Evolutionary conservation across 2,329 filamentous ascomycete species (phyloP).

Genomic region (Alternaria rosae): DNA sequence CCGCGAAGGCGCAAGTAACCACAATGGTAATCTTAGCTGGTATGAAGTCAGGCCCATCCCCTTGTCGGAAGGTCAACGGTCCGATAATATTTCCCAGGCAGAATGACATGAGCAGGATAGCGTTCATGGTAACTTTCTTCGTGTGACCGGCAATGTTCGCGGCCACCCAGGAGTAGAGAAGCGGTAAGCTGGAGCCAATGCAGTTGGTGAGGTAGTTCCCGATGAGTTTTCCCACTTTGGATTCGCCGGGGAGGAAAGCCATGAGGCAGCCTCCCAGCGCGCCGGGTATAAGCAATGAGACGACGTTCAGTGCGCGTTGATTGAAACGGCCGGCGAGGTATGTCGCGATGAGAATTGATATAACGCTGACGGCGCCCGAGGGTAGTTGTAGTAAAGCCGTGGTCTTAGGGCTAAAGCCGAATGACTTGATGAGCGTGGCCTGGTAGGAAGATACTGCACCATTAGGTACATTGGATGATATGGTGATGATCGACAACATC

Average conservation of each 20-base stretch:
- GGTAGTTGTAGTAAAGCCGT: constrained; percentile 42
- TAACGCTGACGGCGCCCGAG: constrained; percentile 29
- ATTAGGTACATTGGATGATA: constrained; percentile 45
- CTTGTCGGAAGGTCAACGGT: constrained; percentile 51
- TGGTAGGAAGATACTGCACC: constrained; percentile 49
- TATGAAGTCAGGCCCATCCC: constrained; percentile 46
- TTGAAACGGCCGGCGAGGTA: constrained; percentile 34
- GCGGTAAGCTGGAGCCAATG: constrained; percentile 44
- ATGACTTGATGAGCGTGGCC: constrained; percentile 34
- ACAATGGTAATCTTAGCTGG: constrained; percentile 56
- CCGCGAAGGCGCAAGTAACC: constrained; percentile 36
- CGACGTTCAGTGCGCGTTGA: constrained; percentile 31
- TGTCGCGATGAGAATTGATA: constrained; percentile 33
- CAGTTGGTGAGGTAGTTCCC: constrained; percentile 57
- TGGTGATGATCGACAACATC: constrained; percentile 45
- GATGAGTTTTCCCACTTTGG: constrained; percentile 32
- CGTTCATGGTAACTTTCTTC: constrained; percentile 66
- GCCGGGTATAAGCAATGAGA: constrained; percentile 27
- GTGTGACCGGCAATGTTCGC: constrained; percentile 54
- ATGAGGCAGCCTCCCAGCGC: constrained; percentile 30
- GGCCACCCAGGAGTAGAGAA: constrained; percentile 53
- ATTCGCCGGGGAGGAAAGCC: constrained; percentile 27
- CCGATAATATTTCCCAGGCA: constrained; percentile 53
- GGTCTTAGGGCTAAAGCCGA: constrained; percentile 49
- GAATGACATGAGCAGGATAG: constrained; percentile 53